Conservation (phyloP, 2,329 filamentous ascomycete genomes). For the Phoma sp. region DNA sequence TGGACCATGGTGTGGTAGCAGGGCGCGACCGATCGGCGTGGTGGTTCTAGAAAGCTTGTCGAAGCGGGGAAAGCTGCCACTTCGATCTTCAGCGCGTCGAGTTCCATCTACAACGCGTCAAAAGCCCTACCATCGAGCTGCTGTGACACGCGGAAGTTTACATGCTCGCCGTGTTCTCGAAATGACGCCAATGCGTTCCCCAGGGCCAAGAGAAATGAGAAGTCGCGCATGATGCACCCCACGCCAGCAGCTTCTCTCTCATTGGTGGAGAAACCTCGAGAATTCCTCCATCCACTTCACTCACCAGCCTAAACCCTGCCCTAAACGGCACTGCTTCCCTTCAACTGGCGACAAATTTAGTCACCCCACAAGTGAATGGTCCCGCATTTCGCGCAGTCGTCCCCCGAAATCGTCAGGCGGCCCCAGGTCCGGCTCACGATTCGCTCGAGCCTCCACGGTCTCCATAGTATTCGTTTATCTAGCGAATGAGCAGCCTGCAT, state of each 20-base stretch:
- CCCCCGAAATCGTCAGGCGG: conserved; percentile 35
- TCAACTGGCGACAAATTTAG: conserved; percentile 39
- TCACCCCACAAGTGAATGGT: conserved; percentile 42
- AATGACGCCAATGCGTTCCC: conserved; percentile 33
- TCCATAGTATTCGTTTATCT: conserved; percentile 17
- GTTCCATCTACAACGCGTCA: background rate
- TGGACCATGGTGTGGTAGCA: conserved; percentile 11
- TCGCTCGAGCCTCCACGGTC: conserved; percentile 30
- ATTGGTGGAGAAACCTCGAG: conserved; percentile 42
- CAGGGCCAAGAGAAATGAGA: conserved; percentile 38
- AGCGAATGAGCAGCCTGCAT: conserved; percentile 37
- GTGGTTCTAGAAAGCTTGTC: background rate
- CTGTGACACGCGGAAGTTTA: conserved; percentile 9
- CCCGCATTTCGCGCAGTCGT: conserved; percentile 44
- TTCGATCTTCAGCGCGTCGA: conserved; percentile 5
- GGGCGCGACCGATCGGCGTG: background rate
- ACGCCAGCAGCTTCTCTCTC: conserved; percentile 18
- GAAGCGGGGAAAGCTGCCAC: conserved; percentile 9
- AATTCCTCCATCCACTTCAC: conserved; percentile 29
- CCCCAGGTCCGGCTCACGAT: conserved; percentile 34
- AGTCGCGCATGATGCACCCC: conserved; percentile 32
- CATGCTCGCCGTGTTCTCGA: conserved; percentile 11
- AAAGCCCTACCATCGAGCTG: conserved; percentile 2
- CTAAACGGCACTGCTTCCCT: conserved; percentile 26
- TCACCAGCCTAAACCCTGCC: conserved; percentile 34